Base-by-base conservation (phyloP, 148 eudicot species). In the Spergularia marina region DNA sequence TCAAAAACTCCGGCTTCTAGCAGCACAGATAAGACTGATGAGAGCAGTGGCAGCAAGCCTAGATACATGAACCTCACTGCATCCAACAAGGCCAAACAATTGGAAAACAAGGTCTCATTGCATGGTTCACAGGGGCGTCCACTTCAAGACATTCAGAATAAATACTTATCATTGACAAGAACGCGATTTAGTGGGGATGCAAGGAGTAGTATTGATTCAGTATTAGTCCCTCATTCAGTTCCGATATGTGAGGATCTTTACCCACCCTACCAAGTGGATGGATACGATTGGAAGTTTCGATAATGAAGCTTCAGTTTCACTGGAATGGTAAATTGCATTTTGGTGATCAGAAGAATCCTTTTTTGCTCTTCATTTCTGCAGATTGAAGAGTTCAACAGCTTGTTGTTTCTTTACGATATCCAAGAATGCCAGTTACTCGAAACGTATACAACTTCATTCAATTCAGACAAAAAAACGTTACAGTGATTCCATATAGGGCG, bases 21-120 rank as follows among this genome's bases (percentile, higher is more conserved):
- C 55, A 83, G 82, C 73, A 74, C 74, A 10, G 82, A 73, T 7
- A 77, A 23, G 52, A 74, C 83, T 71, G 85, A 82, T 4, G 89
- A 84, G 57, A 80, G 87, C 9, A 60, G 81, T 30, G 12, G 44
- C 16, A 80, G 76, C 53, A 89, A 82, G 65, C 97, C 94, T 16
- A 74, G 83, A 76, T 95, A 92, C 86, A 92, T 95, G 99, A 92
- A 61, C 69, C 84, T 79, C 10, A 95, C 99, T 39, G 81, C 89
- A 72, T 90, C 99, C 1, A 91, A 85, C 51, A 91, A 75, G 87
- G 97, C 98, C 18, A 95, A 95, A 86, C 88, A 82, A 54, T 87
- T 83, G 25, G 71, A 54, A 14, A 41, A 61, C 63, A 82, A 66
- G 74, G 62, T 75, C 64, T 76, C 80, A 3, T 39, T 82, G 36